These are phyloP conservation scores for Chaetomium strumarium DNA, from an alignment of 2,329 filamentous ascomycete genomes.

Conservation along the genomic window DNA sequence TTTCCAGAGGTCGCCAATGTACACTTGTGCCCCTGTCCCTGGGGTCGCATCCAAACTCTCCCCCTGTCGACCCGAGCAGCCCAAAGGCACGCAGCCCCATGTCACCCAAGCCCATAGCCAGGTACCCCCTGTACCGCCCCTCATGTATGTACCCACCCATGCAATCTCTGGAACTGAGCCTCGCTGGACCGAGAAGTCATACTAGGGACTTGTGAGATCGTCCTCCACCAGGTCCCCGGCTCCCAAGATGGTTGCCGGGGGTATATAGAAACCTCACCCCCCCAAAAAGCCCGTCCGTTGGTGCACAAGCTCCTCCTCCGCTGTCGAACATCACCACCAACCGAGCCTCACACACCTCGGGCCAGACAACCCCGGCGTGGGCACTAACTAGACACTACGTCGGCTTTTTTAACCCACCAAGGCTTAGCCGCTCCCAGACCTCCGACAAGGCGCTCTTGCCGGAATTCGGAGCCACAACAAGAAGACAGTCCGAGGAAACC, in stretches of 20 bases:
- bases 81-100: slow-evolving; percentile 19
- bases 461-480: background rate
- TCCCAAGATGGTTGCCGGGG: slow-evolving; percentile 20
- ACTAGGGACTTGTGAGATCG: slow-evolving; percentile 20
- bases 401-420: background rate
- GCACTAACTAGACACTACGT: slow-evolving; percentile 4
- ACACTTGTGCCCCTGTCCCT: slow-evolving; percentile 7
- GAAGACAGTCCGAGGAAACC: background rate
- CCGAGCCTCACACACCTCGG: slow-evolving; percentile 4
- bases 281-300: slow-evolving; percentile 12
- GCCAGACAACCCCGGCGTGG: background rate
- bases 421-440: background rate
- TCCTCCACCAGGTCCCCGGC: slow-evolving; percentile 23
- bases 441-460: background rate
- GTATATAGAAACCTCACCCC: slow-evolving; percentile 27
- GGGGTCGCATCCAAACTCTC: slow-evolving; percentile 10
- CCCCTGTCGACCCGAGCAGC: slow-evolving; percentile 17
- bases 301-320: slow-evolving; percentile 7
- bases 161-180: slow-evolving; percentile 22
- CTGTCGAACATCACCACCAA: slow-evolving; percentile 15
- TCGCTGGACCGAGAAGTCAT: slow-evolving; percentile 22
- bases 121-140: slow-evolving; percentile 12
- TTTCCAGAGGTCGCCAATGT: slow-evolving; percentile 21
- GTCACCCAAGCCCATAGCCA: slow-evolving; percentile 9
- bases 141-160: slow-evolving; percentile 17